phyloP scores from a whole-genome alignment of 352 stramenopile genomes.

The Aphanomyces astaci region DNA sequence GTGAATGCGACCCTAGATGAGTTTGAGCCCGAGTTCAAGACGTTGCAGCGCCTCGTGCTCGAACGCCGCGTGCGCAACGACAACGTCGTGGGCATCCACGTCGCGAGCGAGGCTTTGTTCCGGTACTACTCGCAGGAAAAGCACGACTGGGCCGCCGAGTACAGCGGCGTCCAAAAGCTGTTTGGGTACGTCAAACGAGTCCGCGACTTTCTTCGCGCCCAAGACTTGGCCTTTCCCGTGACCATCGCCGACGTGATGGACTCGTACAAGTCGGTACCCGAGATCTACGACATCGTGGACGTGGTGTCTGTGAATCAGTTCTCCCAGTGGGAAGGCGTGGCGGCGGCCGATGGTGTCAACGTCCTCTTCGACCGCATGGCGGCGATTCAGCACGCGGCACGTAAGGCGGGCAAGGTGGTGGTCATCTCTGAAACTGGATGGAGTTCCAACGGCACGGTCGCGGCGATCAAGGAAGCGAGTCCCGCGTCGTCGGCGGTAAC shows the following conservation, averaged over 20 bases:
- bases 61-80: conserved; percentile 35
- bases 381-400: conserved; percentile 34
- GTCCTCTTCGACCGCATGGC: conserved; percentile 49
- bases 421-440: conserved; percentile 60
- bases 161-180: conserved; percentile 28
- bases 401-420: conserved; percentile 44
- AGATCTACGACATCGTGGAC: conserved; percentile 54
- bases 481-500: conserved; percentile 18
- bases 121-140: conserved; percentile 40
- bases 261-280: conserved; percentile 44
- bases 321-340: conserved; percentile 48
- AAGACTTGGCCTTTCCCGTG: conserved; percentile 40
- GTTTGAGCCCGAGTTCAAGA: conserved; percentile 15
- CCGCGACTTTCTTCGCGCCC: conserved; percentile 35
- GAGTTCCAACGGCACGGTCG: conserved; percentile 36
- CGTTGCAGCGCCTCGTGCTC: conserved; percentile 28
- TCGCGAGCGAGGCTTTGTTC: conserved; percentile 63
- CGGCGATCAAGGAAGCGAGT: conserved; percentile 30
- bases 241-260: conserved; percentile 68
- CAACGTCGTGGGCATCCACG: conserved; percentile 50
- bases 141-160: background rate
- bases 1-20: background rate
- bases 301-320: conserved; percentile 74
- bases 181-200: conserved; percentile 53
- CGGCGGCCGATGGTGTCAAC: conserved; percentile 38